Evolutionary conservation across 2,329 filamentous ascomycete genomes (phyloP), one percentile per base, ranked within the genome.

Genomic region (Lecanicillium sp.): DNA sequence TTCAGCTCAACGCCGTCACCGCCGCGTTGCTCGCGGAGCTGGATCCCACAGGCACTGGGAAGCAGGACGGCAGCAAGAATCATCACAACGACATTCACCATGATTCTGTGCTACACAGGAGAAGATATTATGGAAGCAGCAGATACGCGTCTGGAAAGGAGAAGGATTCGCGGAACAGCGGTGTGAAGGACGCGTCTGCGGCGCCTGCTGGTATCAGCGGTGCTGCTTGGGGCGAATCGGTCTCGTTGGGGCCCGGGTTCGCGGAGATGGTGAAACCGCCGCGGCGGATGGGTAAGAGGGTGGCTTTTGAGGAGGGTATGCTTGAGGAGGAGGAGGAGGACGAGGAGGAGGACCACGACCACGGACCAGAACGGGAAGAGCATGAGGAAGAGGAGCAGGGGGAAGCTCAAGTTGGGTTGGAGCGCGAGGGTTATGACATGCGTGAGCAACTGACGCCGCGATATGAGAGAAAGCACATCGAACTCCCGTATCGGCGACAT

Each of bases 161-260:
- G 11, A 24, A 17, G 5, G 4, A 39, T 14, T 19, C 12, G 8
- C 21, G 6, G n/a, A n/a, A n/a, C n/a, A n/a, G n/a, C n/a, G 10
- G 19, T 2, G 8, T 23, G 12, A 37, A 23, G 9, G 10, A n/a
- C 7, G 29, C 29, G 29, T 6, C 7, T 5, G 15, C 6, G 38
- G 12, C 12, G 20, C 38, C 30, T 20, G 30, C 21, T 12, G 5
- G 33, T 19, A 15, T 8, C 33, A 10, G 30, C 21, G 8, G 41
- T n/a, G n/a, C n/a, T n/a, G n/a, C n/a, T n/a, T n/a, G 41, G 3
- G 41, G 41, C 14, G 41, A 44, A 20, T 33, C 27, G 41, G 41
- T 44, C 14, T 19, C 41, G n/a, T 15, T 44, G 9, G 30, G 41
- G 2, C 21, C 41, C 1, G 21, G 30, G 30, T 44, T 44, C 27